Base-by-base conservation (phyloP, 176 grass and related monocot species). In the Carex littledalei region DNA sequence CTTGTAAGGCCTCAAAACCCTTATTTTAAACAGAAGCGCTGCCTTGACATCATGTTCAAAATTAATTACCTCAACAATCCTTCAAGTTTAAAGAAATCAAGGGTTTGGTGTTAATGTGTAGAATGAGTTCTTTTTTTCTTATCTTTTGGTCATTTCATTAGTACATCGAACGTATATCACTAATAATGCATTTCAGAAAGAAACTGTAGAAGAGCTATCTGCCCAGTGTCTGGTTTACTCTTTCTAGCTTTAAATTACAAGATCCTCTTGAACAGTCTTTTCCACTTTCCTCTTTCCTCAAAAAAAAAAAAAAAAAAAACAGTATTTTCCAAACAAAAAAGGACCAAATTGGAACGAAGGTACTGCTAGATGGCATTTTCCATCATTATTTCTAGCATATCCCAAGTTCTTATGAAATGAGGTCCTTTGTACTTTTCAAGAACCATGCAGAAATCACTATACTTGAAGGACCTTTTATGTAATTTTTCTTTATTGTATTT, bases 1-100 rank as follows among this genome's bases (percentile, higher is more conserved):
- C 83, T 98, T 59, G 96, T 95, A 92, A 94, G 81, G 71, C 67
- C 49, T 10, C 67, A 57, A 78, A 78, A 57, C 13, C 52, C 24
- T 78, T 78, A 56, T 34, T 76, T 32, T 34, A 75, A 26, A 78
- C 6, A 57, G 24, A 57, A 78, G 52, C 7, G 8, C 37, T 56
- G 2, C 35, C 26, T 78, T 78, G 24, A 57, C 26, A 18, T 78
- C 52, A 15, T 34, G 22, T 56, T 77, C 16, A 17, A 77, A 55
- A 53, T 78, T 32, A 54, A 56, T 78, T 55, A 9, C 53, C 24
- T 56, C 47, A 78, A 56, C 47, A 14, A 50, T 17, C 12, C 49
- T 34, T 78, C 74, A 56, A 78, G 21, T 78, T 50, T 50, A 43
- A 71, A 43, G 39, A 54, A 78, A 32, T 78, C 24, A 15, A 77